These are phyloP conservation scores for Nicotiana attenuata DNA, from an alignment of 257 asterid species.

Conservation along the genomic window DNA sequence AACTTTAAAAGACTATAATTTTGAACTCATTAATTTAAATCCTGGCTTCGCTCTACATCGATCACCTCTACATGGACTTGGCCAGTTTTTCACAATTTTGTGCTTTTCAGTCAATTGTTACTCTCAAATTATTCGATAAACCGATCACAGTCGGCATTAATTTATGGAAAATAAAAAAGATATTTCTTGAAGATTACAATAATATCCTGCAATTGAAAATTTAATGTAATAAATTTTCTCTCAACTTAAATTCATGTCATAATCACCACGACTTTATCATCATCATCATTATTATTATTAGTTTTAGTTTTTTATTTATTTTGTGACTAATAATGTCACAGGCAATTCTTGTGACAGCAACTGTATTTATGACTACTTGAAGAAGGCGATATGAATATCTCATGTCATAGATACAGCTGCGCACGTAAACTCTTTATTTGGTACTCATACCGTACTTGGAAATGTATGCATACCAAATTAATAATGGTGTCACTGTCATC, in stretches of 20 bases:
- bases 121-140: not conserved
- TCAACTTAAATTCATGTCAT: not conserved
- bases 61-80: no score
- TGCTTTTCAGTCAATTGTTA: not conserved
- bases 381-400: not conserved
- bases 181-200: not conserved
- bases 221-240: not conserved
- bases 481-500: not conserved
- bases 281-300: no score
- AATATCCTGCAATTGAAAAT: not conserved
- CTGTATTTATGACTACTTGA: no score
- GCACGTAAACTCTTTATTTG: conserved; percentile 34
- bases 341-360: conserved; percentile 23
- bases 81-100: no score
- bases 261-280: not conserved
- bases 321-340: not conserved
- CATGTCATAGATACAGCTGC: conserved; percentile 19
- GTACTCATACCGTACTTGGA: conserved; percentile 12
- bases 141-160: not conserved
- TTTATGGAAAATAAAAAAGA: not conserved
- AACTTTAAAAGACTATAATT: no score
- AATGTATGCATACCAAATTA: not conserved
- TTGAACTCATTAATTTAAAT: no score
- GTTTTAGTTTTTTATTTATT: not conserved
- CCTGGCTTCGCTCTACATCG: no score